Percentiles rank a stretch among this genome's conserved stretches.
Evolutionary conservation across 352 stramenopile genomes (phyloP).

Genomic region (Phytophthora nicotianae): DNA sequence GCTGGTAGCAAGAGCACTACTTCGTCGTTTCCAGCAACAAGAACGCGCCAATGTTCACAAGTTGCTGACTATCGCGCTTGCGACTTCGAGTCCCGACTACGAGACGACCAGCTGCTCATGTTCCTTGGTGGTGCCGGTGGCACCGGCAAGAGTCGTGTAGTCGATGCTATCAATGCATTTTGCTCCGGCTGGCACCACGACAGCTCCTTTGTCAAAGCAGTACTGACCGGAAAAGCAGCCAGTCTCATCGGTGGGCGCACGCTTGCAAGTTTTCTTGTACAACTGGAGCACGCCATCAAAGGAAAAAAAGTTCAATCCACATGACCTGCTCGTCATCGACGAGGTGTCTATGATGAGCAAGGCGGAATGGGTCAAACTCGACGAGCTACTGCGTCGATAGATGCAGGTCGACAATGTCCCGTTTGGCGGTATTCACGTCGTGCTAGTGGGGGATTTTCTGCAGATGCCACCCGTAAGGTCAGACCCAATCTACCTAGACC

Average conservation of each 20-base stretch:
- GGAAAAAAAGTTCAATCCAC: no score
- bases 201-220: neutral
- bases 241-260: neutral
- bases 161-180: neutral
- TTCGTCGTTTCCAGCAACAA: no score
- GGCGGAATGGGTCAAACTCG: no score
- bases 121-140: neutral
- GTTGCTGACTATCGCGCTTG: no score
- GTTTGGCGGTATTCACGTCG: neutral
- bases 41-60: no score
- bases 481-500: neutral
- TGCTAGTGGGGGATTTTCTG: neutral
- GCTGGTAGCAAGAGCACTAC: no score
- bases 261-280: neutral
- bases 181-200: neutral
- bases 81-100: no score
- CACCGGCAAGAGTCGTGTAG: neutral
- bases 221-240: neutral
- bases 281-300: neutral
- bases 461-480: neutral
- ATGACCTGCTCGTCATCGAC: no score
- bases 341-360: no score
- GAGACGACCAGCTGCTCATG: neutral
- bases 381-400: no score
- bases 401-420: neutral